Conservation (phyloP, 2,329 filamentous ascomycete genomes). For the Epichloe coenophiala region DNA sequence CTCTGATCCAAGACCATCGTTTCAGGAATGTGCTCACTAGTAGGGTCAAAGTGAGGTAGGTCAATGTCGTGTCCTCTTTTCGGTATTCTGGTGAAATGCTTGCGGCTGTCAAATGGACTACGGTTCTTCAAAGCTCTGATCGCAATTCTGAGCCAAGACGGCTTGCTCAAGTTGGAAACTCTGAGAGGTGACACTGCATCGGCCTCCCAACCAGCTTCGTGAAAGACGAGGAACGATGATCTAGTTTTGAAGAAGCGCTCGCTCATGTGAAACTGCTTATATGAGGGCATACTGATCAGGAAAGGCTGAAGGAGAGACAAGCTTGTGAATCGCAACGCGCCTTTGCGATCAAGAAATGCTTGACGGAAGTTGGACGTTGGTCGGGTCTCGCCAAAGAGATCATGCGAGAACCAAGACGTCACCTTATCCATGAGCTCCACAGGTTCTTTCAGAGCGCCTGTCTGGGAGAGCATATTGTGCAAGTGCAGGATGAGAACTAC, state of each 20-base stretch:
- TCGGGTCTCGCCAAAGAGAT: not conserved
- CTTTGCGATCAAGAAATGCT: not conserved
- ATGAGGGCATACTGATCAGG: conserved; percentile 11
- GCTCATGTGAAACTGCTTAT: conserved; percentile 4
- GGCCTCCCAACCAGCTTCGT: not conserved
- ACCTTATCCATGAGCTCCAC: conserved; percentile 18
- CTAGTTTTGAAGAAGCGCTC: conserved; percentile 5
- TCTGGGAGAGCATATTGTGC: conserved; percentile 33
- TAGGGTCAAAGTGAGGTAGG: not conserved
- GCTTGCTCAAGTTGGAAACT: not conserved
- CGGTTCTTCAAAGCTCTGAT: not conserved
- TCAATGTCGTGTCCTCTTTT: not conserved
- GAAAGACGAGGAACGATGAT: conserved; percentile 4
- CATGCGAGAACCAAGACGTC: not conserved
- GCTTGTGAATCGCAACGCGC: not conserved
- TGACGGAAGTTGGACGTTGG: not conserved
- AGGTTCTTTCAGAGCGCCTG: conserved; percentile 21
- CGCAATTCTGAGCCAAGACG: not conserved
- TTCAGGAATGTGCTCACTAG: not conserved
- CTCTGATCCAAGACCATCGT: not conserved
- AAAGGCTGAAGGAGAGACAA: not conserved
- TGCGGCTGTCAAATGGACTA: not conserved
- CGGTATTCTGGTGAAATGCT: not conserved
- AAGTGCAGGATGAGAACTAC: conserved; percentile 28
- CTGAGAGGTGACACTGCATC: not conserved